Evolutionary conservation across 2,329 filamentous ascomycete species (phyloP).

Genomic region (Neofusicoccum parvum): DNA sequence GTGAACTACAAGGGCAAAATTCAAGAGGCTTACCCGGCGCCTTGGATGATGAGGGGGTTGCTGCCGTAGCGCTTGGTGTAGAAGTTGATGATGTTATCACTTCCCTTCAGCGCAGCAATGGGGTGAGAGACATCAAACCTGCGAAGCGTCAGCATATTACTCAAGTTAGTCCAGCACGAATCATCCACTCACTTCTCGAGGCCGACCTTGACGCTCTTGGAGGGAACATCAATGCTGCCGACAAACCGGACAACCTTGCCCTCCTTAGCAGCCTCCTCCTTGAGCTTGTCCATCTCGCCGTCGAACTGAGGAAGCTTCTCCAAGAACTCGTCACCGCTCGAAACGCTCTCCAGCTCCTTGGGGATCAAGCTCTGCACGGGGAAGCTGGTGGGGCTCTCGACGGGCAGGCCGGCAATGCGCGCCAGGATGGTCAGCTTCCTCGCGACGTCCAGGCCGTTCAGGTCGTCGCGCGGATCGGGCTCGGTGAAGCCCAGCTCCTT

Average conservation of each 20-base stretch:
- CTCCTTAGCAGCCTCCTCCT: constrained; percentile 79
- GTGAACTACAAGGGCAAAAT: background rate
- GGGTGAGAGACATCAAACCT: constrained; percentile 75
- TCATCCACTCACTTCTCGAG: constrained; percentile 67
- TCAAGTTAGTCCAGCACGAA: background rate
- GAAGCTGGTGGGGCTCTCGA: constrained; percentile 84
- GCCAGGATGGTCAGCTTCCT: constrained; percentile 94
- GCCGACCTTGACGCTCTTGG: constrained; percentile 84
- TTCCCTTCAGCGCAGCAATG: constrained; percentile 92
- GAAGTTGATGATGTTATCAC: constrained; percentile 98
- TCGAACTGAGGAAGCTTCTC: constrained; percentile 79
- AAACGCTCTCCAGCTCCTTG: constrained; percentile 74
- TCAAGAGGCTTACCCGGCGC: constrained; percentile 62
- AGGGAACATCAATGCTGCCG: constrained; percentile 85
- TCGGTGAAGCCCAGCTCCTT: constrained; percentile 93
- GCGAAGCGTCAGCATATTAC: background rate
- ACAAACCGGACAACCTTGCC: constrained; percentile 95
- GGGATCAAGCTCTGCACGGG: constrained; percentile 94
- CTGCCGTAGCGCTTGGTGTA: constrained; percentile 92
- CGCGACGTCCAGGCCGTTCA: constrained; percentile 90
- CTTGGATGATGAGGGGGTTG: constrained; percentile 92
- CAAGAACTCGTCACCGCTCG: constrained; percentile 84
- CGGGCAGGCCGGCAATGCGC: constrained; percentile 76
- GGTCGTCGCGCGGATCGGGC: constrained; percentile 81
- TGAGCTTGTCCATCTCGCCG: constrained; percentile 83